These are phyloP conservation scores for Escovopsis sp. DNA, from an alignment of 2,329 filamentous ascomycete genomes.

Conservation along the genomic window DNA sequence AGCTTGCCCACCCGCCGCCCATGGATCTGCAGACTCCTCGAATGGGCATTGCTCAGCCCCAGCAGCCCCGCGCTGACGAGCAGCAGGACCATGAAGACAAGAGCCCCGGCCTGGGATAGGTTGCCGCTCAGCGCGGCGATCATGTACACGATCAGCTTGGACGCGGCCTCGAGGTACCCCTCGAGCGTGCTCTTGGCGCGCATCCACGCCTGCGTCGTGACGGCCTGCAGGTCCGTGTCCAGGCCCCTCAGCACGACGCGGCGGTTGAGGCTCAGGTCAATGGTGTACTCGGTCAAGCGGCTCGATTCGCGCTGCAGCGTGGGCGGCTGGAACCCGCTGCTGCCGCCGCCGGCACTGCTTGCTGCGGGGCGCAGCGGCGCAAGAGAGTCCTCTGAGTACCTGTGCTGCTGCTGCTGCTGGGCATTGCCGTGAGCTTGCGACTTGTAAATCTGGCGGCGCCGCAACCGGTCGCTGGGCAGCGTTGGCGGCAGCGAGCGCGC, in stretches of 20 bases:
- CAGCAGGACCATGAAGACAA: conserved; percentile 36
- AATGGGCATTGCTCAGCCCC: conserved; percentile 37
- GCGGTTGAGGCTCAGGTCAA: conserved; percentile 37
- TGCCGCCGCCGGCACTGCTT: neutral
- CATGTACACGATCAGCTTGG: conserved; percentile 44
- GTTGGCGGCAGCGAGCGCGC: neutral
- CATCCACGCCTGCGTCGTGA: conserved; percentile 44
- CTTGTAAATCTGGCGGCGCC: neutral
- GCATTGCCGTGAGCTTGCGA: neutral
- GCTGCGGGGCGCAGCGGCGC: neutral
- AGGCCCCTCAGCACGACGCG: conserved; percentile 38
- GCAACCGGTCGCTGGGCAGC: neutral
- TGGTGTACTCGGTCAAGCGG: conserved; percentile 27
- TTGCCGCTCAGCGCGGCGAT: conserved; percentile 41
- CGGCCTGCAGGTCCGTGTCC: conserved; percentile 41
- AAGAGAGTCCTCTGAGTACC: neutral
- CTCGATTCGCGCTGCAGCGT: conserved; percentile 3
- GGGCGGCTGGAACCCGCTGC: neutral
- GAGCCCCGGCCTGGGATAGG: conserved; percentile 35
- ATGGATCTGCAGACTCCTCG: conserved; percentile 33
- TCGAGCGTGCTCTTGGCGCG: conserved; percentile 34
- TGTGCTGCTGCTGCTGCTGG: neutral
- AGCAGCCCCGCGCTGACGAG: conserved; percentile 38
- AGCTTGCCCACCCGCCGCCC: conserved; percentile 21
- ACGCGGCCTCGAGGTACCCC: conserved; percentile 34